Base-by-base conservation (phyloP, 2,329 filamentous ascomycete genomes). In the Fusarium virguliforme region DNA sequence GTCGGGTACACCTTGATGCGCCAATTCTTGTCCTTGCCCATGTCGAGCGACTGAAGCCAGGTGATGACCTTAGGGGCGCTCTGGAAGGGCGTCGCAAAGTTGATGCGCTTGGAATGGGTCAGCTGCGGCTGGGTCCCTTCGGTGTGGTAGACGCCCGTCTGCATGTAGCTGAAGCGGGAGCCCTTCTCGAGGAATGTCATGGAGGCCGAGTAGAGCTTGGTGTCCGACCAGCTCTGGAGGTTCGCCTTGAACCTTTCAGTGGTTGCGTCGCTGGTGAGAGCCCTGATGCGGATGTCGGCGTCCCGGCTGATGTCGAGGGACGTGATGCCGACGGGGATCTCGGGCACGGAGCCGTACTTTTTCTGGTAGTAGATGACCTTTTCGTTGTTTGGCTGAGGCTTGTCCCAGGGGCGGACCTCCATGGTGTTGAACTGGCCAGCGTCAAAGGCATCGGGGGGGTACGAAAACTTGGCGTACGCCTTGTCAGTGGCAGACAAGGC, bases 401-500 rank as follows among this genome's bases (percentile, higher is more conserved):
- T 56, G 50, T 64, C 24, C 57, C 62, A 62, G 18, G 43, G 55
- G 1, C 65, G 64, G 3, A 68, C 30, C 41, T 71, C 65, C 12
- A 65, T 57, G 24, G 68, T 73, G 62, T 65, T 70, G 72, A 72
- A 73, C 18, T 24, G 34, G 3, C 50, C 58, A 7, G 55, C 48
- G 10, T 61, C 60, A 26, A 59, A 22, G 15, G 32, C 64, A 15
- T 66, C 41, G 15, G 38, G 9, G 3, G 74, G 72, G 22, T 75
- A 75, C 3, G 43, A 61, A 30, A 34, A 37, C 34, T 38, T 53
- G 32, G 71, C 72, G 67, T 71, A 76, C 4, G 28, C 34, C 57
- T 72, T 73, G 58, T 76, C 75, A 8, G 53, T 64, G 2, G 64
- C 41, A 10, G 71, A 75, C 8, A 77, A 68, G 4, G 37, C 10